These are phyloP conservation scores for Myxozyma neotropica DNA, from an alignment of 805 yeast species.

Conservation along the genomic window DNA sequence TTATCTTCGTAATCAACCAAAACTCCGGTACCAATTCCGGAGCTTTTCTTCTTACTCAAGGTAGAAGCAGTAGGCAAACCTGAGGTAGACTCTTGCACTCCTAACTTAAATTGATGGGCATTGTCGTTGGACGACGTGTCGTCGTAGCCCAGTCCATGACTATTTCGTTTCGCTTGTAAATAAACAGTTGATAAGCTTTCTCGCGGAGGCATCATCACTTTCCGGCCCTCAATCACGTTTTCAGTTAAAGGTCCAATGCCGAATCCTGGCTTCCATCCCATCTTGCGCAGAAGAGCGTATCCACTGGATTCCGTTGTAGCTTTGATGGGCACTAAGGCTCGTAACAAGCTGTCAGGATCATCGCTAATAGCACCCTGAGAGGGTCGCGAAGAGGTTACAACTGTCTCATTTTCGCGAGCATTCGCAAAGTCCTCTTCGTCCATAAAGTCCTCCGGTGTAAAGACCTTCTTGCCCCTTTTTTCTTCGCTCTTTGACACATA, in stretches of 20 bases:
- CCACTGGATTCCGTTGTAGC: constrained; percentile 60
- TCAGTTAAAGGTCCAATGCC: constrained; percentile 74
- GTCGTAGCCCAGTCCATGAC: constrained; percentile 35
- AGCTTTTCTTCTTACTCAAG: constrained; percentile 25
- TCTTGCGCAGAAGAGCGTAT: constrained; percentile 62
- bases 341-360: background rate
- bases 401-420: constrained; percentile 29
- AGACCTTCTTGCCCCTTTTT: constrained; percentile 11
- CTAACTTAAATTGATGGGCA: background rate
- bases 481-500: constrained; percentile 35
- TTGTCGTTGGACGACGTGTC: constrained; percentile 7
- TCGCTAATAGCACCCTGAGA: background rate
- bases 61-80: constrained; percentile 13
- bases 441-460: constrained; percentile 41
- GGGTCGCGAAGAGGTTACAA: constrained; percentile 23
- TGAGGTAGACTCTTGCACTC: too few species aligned
- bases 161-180: background rate
- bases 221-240: constrained; percentile 51
- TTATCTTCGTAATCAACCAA: constrained; percentile 35
- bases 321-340: background rate
- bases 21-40: constrained; percentile 35
- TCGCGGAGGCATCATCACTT: constrained; percentile 33
- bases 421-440: constrained; percentile 42
- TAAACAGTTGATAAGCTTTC: background rate
- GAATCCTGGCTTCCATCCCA: constrained; percentile 84